Percentiles rank a stretch among this genome's conserved stretches.
These are phyloP conservation scores for Phaseolus coccineus DNA, from an alignment of 331 rosid genomes.

Conservation along the genomic window DNA sequence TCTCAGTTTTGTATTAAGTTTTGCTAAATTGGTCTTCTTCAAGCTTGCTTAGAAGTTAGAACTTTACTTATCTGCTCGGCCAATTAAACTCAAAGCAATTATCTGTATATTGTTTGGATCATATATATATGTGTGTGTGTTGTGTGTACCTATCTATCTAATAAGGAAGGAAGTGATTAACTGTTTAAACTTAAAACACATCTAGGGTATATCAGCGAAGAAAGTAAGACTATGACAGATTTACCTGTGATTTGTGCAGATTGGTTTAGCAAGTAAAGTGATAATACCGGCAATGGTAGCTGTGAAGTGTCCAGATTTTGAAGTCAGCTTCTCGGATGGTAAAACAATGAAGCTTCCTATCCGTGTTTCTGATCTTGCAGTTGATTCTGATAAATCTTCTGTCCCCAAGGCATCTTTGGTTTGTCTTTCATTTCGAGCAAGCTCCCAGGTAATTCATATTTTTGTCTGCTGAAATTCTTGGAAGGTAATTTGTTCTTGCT, in stretches of 20 bases:
- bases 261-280: constrained; percentile 74
- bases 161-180: neutral
- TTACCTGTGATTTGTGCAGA: constrained; percentile 53
- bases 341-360: constrained; percentile 74
- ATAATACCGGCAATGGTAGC: constrained; percentile 76
- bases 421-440: constrained; percentile 88
- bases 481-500: too few species aligned
- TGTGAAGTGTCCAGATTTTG: constrained; percentile 75
- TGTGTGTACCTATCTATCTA: neutral
- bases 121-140: too few species aligned
- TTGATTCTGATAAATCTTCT: constrained; percentile 47
- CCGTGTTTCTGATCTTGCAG: constrained; percentile 45
- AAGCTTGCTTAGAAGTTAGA: constrained; percentile 9
- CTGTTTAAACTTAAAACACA: constrained; percentile 30
- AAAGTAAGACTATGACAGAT: constrained; percentile 24
- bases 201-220: constrained; percentile 1
- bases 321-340: constrained; percentile 67
- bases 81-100: neutral
- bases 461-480: too few species aligned
- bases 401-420: constrained; percentile 72
- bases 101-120: constrained; percentile 20
- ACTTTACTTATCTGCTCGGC: constrained; percentile 33
- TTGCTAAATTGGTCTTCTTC: constrained; percentile 9
- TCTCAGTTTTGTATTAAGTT: constrained; percentile 9
- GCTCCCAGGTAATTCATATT: constrained; percentile 62